These are phyloP conservation scores for Phoenix dactylifera DNA, from an alignment of 176 grass and related monocot species.

Conservation along the genomic window DNA sequence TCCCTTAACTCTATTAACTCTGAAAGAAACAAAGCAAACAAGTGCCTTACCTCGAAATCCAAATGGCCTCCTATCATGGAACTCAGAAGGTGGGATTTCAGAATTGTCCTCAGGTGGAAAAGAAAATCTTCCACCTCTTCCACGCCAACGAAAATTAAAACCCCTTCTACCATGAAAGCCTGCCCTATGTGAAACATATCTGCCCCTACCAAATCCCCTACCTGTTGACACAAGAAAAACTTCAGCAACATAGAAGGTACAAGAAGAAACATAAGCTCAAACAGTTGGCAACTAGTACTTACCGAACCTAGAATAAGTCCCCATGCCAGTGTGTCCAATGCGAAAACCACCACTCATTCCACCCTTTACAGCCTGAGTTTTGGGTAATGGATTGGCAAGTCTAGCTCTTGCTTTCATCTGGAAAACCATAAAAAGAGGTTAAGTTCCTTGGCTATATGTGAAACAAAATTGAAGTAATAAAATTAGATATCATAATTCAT, in stretches of 20 bases:
- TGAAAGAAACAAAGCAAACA: too few species aligned
- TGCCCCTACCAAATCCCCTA: slow-evolving; percentile 41
- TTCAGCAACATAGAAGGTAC: neutral
- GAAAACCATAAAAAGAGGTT: neutral
- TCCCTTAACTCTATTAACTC: too few species aligned
- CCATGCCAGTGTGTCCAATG: slow-evolving; percentile 35
- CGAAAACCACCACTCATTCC: slow-evolving; percentile 48
- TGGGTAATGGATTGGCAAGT: slow-evolving; percentile 50
- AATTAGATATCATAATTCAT: too few species aligned
- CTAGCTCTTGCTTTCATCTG: slow-evolving; percentile 48
- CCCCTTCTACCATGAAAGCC: slow-evolving; percentile 35
- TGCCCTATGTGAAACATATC: slow-evolving; percentile 23
- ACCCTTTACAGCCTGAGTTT: slow-evolving; percentile 45
- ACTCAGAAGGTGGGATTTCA: slow-evolving; percentile 23
- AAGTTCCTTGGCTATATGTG: neutral
- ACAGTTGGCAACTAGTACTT: neutral
- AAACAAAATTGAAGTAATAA: neutral
- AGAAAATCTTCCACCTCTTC: slow-evolving; percentile 24
- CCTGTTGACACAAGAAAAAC: slow-evolving; percentile 21
- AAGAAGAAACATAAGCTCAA: slow-evolving; percentile 3
- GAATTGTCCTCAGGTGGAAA: slow-evolving; percentile 12
- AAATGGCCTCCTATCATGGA: slow-evolving; percentile 25
- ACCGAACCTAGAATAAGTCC: slow-evolving; percentile 34
- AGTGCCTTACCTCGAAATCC: slow-evolving; percentile 21
- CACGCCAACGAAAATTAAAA: slow-evolving; percentile 14